Evolutionary conservation across 2,329 filamentous ascomycete species (phyloP).

Genomic region (Myriosclerotinia curreyana): DNA sequence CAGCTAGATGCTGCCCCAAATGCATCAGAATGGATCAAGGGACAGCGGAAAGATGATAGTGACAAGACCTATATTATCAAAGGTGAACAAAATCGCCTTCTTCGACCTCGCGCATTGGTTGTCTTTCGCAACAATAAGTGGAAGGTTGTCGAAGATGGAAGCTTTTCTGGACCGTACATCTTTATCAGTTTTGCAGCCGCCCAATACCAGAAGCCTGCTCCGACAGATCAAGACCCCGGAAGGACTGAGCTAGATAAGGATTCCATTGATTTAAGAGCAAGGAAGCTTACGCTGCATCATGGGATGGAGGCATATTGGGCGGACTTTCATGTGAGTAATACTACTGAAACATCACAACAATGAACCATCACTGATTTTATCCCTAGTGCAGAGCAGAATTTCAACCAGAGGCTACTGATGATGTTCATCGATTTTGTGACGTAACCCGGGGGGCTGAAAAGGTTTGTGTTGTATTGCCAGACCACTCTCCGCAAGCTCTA

Average conservation of each 20-base stretch:
- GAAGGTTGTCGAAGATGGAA: constrained; percentile 19
- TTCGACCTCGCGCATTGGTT: constrained; percentile 21
- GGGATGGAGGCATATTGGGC: constrained; percentile 23
- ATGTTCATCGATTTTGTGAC: constrained; percentile 24
- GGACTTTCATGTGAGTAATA: constrained; percentile 21
- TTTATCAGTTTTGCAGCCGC: constrained; percentile 23
- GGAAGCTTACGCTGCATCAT: constrained; percentile 8
- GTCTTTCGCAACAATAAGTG: constrained; percentile 14
- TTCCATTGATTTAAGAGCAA: constrained; percentile 16
- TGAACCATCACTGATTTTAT: background rate
- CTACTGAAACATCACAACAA: background rate
- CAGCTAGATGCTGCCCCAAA: constrained; percentile 20
- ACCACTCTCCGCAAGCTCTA: constrained; percentile 5
- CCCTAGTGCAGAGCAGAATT: constrained; percentile 16
- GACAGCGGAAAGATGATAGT: constrained; percentile 7
- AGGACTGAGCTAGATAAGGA: constrained; percentile 12
- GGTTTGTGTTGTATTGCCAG: constrained; percentile 20
- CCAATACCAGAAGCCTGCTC: constrained; percentile 16
- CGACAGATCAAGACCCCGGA: background rate
- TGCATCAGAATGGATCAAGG: constrained; percentile 1
- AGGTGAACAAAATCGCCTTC: constrained; percentile 20
- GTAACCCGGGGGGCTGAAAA: constrained; percentile 20
- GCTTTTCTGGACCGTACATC: constrained; percentile 21
- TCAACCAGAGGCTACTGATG: constrained; percentile 22
- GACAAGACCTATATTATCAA: constrained; percentile 14